Evolutionary conservation across 129 eudicot genomes (phyloP).

Genomic region (Flaveria bidentis): DNA sequence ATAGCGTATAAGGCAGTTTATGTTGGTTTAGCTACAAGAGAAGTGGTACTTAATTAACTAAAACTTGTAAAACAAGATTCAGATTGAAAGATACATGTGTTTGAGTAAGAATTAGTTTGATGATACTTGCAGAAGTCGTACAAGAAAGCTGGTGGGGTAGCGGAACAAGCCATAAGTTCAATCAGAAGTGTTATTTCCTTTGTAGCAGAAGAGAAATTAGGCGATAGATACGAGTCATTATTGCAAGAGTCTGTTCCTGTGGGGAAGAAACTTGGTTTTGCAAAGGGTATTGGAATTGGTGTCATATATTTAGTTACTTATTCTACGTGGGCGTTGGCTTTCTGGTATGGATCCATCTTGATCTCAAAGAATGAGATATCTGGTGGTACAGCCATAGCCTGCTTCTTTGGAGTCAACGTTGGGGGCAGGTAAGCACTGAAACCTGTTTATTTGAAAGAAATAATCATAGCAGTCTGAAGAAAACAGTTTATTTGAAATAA

Average conservation of each 20-base stretch:
- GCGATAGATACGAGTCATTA: slow-evolving; percentile 48
- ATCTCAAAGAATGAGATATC: slow-evolving; percentile 48
- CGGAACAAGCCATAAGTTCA: slow-evolving; percentile 83
- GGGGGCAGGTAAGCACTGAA: slow-evolving; percentile 62
- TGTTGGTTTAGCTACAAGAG: slow-evolving; percentile 74
- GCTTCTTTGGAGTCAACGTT: slow-evolving; percentile 86
- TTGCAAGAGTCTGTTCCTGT: slow-evolving; percentile 56
- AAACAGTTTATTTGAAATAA: no score
- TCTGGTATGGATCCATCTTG: slow-evolving; percentile 83
- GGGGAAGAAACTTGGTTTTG: slow-evolving; percentile 78
- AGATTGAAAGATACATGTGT: not conserved
- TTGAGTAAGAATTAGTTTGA: not conserved
- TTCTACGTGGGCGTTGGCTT: slow-evolving; percentile 87
- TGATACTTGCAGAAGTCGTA: slow-evolving; percentile 51
- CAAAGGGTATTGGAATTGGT: slow-evolving; percentile 77
- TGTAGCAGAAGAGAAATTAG: slow-evolving; percentile 67
- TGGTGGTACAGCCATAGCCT: slow-evolving; percentile 80
- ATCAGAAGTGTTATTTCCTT: slow-evolving; percentile 81
- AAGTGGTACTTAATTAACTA: slow-evolving; percentile 56
- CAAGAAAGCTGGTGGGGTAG: slow-evolving; percentile 70
- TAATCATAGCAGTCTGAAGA: no score
- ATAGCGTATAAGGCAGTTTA: slow-evolving; percentile 78
- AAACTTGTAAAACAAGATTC: not conserved
- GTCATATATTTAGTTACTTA: slow-evolving; percentile 80
- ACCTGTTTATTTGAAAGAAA: not conserved